Conservation (phyloP, 352 stramenopile genomes). For the Phytophthora quininea region DNA sequence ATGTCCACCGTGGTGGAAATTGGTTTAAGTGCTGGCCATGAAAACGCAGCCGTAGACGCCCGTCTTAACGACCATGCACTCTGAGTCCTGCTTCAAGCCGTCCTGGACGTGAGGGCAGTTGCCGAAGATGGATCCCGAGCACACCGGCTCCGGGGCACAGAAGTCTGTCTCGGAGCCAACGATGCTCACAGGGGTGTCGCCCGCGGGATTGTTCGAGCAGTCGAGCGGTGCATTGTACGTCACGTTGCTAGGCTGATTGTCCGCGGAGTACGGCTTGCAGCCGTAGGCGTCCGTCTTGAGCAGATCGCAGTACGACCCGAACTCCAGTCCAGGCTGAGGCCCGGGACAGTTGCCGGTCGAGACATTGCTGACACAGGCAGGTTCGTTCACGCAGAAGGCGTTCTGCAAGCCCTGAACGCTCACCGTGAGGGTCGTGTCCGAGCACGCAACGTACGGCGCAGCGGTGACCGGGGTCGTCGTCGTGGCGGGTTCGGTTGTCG, state of each 20-base stretch:
- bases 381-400: slow-evolving; percentile 49
- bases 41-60: slow-evolving; percentile 48
- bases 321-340: slow-evolving; percentile 41
- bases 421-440: slow-evolving; percentile 14
- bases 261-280: slow-evolving; percentile 42
- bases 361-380: slow-evolving; percentile 35
- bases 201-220: slow-evolving; percentile 35
- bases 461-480: slow-evolving; percentile 6
- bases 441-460: slow-evolving; percentile 14
- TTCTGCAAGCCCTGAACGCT: slow-evolving; percentile 48
- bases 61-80: slow-evolving; percentile 37
- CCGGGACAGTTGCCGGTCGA: slow-evolving; percentile 42
- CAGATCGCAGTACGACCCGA: slow-evolving; percentile 48
- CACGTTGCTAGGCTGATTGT: slow-evolving; percentile 28
- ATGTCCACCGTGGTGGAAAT: background rate
- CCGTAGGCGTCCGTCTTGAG: slow-evolving; percentile 51
- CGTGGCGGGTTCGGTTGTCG: background rate
- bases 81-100: slow-evolving; percentile 28
- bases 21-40: slow-evolving; percentile 31
- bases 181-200: slow-evolving; percentile 36
- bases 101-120: slow-evolving; percentile 42
- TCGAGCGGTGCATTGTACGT: slow-evolving; percentile 31
- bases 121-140: slow-evolving; percentile 37
- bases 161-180: slow-evolving; percentile 18
- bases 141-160: slow-evolving; percentile 35